phyloP scores from a whole-genome alignment of 495 filamentous ascomycete species.

The Barbatosphaeria neglecta region DNA sequence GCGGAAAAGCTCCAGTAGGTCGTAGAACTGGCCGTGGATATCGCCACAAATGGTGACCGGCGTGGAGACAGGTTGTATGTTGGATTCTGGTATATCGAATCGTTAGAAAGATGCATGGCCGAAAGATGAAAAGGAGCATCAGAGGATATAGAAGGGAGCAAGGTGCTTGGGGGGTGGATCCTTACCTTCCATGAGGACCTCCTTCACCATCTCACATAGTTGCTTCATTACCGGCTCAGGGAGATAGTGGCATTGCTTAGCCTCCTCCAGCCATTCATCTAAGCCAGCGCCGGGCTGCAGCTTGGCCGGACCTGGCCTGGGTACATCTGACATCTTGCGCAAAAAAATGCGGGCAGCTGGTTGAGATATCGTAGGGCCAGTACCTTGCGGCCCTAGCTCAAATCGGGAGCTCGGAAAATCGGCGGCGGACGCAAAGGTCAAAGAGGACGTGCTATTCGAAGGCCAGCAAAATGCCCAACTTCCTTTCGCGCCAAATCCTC shows the following conservation, averaged over 20 bases:
- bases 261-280: constrained; percentile 93
- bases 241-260: constrained; percentile 92
- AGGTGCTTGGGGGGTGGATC: background rate
- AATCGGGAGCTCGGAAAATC: too few relatives aligned
- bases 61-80: constrained; percentile 90
- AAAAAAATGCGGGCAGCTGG: too few relatives aligned
- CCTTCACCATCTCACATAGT: constrained; percentile 96
- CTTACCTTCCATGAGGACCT: constrained; percentile 91
- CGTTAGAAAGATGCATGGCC: background rate
- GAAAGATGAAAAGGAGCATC: too few relatives aligned
- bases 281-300: constrained; percentile 69
- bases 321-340: constrained; percentile 26
- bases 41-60: constrained; percentile 98
- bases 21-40: constrained; percentile 98
- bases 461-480: too few relatives aligned
- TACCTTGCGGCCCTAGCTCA: too few relatives aligned
- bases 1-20: constrained; percentile 90
- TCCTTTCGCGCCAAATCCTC: too few relatives aligned
- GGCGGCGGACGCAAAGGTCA: too few relatives aligned
- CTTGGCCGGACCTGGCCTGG: constrained; percentile 82
- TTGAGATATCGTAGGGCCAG: too few relatives aligned
- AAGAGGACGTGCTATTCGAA: too few relatives aligned
- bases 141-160: too few relatives aligned
- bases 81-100: constrained; percentile 62
- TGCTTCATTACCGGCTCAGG: constrained; percentile 96